These are phyloP conservation scores for Alternaria sp. DNA, from an alignment of 2,329 filamentous ascomycete species.

Conservation along the genomic window DNA sequence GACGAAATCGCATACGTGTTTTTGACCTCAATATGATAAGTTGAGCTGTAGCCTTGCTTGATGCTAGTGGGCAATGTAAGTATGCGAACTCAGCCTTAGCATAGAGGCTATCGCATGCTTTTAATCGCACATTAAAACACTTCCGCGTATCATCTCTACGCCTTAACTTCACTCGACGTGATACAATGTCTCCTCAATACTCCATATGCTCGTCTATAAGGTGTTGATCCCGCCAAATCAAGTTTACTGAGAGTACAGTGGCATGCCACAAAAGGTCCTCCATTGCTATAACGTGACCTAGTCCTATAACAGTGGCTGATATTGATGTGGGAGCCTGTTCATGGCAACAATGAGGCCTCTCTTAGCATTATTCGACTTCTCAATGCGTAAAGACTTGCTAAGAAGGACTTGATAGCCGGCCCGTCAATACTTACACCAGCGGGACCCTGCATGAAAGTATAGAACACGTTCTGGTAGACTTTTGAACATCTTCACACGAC, in stretches of 20 bases:
- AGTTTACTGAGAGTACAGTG: neutral
- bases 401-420: neutral
- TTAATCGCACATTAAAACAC: neutral
- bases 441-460: neutral
- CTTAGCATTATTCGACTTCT: neutral
- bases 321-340: neutral
- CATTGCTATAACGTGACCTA: neutral
- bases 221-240: too few species aligned
- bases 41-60: neutral
- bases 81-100: too few species aligned
- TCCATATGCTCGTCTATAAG: neutral
- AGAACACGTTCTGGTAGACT: too few species aligned
- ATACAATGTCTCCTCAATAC: neutral
- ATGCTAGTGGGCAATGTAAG: too few species aligned
- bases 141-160: neutral
- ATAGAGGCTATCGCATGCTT: neutral
- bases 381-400: neutral
- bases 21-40: neutral
- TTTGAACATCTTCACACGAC: neutral
- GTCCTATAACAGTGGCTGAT: neutral
- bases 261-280: too few species aligned
- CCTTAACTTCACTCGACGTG: accelerated
- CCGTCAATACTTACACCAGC: neutral
- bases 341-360: neutral
- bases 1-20: neutral